Evolutionary conservation across 495 filamentous ascomycete genomes (phyloP).

Genomic region (Lepraria neglecta): DNA sequence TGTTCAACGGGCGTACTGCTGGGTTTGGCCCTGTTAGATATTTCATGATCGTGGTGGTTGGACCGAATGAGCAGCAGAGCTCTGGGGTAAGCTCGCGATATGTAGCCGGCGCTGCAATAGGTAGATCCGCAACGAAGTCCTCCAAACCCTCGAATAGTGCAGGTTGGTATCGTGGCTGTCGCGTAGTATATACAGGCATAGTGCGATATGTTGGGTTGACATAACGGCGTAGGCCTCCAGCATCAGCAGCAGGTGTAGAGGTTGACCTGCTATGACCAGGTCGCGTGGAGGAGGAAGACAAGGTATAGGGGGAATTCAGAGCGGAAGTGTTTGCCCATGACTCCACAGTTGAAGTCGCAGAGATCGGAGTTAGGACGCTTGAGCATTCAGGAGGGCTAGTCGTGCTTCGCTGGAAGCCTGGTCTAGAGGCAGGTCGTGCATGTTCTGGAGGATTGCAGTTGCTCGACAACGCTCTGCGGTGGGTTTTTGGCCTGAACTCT

Average conservation of each 20-base stretch:
- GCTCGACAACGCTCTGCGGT: constrained; percentile 52
- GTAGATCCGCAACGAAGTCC: constrained; percentile 36
- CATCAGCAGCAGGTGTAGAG: constrained; percentile 65
- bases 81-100: constrained; percentile 31
- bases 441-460: constrained; percentile 47
- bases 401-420: constrained; percentile 48
- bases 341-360: constrained; percentile 39
- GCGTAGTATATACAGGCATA: constrained; percentile 59
- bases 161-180: constrained; percentile 39
- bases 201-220: constrained; percentile 77
- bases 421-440: constrained; percentile 38
- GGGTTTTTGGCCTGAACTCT: constrained; percentile 40
- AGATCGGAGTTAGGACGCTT: constrained; percentile 47
- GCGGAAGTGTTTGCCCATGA: constrained; percentile 34
- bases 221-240: constrained; percentile 57
- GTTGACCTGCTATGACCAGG: constrained; percentile 52
- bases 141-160: constrained; percentile 43
- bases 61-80: constrained; percentile 36
- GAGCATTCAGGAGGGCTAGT: constrained; percentile 59
- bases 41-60: constrained; percentile 61
- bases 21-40: constrained; percentile 78
- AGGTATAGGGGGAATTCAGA: constrained; percentile 59
- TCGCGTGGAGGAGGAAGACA: constrained; percentile 46
- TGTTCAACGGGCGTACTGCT: constrained; percentile 72
- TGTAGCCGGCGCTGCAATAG: constrained; percentile 19